Percentiles rank a stretch among this genome's conserved stretches.
Evolutionary conservation across 306 rosid species (phyloP).

Genomic region (Luffa aegyptiaca): DNA sequence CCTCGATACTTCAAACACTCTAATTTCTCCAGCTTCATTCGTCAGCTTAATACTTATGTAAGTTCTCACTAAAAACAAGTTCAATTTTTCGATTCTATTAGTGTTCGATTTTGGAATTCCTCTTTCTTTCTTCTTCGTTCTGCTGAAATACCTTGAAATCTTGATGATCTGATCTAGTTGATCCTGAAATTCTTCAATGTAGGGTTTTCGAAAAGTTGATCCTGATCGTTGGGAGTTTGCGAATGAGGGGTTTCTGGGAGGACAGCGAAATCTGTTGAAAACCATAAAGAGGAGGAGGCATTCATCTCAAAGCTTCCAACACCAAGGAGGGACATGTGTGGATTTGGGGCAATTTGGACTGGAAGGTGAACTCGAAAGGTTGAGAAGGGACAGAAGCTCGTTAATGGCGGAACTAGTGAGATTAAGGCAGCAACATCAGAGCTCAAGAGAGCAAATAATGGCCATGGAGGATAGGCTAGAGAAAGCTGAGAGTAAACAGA

Average conservation of each 20-base stretch:
- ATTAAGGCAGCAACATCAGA: conserved; percentile 67
- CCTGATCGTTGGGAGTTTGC: conserved; percentile 98
- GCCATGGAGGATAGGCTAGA: conserved; percentile 55
- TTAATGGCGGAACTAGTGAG: conserved; percentile 58
- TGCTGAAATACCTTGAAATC: not conserved
- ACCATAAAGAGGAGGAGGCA: conserved; percentile 85
- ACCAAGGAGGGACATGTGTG: conserved; percentile 38
- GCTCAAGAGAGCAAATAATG: conserved; percentile 33
- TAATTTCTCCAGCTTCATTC: conserved; percentile 92
- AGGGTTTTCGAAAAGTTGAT: conserved; percentile 94
- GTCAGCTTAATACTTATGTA: conserved; percentile 96
- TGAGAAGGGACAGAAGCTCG: conserved; percentile 51
- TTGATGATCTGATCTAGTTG: not conserved
- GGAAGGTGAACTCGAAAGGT: conserved; percentile 54
- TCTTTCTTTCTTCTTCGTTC: not conserved
- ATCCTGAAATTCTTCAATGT: conserved; percentile 7
- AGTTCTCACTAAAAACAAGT: conserved; percentile 9
- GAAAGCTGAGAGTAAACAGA: conserved; percentile 62
- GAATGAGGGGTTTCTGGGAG: conserved; percentile 81
- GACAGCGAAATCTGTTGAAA: conserved; percentile 62
- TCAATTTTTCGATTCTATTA: not conserved
- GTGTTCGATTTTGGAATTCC: not conserved
- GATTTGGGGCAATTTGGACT: conserved; percentile 74
- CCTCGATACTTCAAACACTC: conserved; percentile 90
- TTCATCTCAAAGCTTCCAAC: conserved; percentile 28